Percentiles rank a stretch among this genome's conserved stretches.
These are phyloP conservation scores for Testicularia cyperi DNA, from an alignment of 1,284 basidiomycete genomes.

Conservation along the genomic window DNA sequence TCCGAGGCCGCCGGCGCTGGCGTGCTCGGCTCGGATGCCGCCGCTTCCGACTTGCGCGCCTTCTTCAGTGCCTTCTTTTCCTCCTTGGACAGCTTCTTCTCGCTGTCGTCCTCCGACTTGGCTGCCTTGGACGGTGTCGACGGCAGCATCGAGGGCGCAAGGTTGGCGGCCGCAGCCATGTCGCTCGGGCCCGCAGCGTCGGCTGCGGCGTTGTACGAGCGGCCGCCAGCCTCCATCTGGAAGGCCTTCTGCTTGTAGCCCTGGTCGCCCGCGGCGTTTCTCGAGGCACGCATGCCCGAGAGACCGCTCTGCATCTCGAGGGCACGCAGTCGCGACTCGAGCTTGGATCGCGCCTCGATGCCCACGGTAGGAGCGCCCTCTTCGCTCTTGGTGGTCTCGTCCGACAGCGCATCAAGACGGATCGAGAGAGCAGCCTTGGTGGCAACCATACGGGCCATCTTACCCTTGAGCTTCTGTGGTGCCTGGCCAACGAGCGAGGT, in stretches of 20 bases:
- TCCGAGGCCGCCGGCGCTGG: slow-evolving; percentile 54
- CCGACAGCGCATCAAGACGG: slow-evolving; percentile 92
- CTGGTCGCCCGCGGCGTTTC: slow-evolving; percentile 35
- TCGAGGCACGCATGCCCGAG: slow-evolving; percentile 36
- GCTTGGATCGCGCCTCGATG: slow-evolving; percentile 86
- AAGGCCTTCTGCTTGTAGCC: slow-evolving; percentile 58
- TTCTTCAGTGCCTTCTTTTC: slow-evolving; percentile 48
- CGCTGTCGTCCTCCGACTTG: slow-evolving; percentile 41
- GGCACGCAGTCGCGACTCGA: slow-evolving; percentile 87
- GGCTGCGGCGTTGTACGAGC: slow-evolving; percentile 53
- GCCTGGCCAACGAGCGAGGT: slow-evolving; percentile 87
- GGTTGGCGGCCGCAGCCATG: slow-evolving; percentile 25
- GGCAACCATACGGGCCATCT: slow-evolving; percentile 99
- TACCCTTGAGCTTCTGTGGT: slow-evolving; percentile 96
- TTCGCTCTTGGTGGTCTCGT: slow-evolving; percentile 85
- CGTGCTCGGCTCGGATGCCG: slow-evolving; percentile 25
- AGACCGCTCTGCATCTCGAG: slow-evolving; percentile 66
- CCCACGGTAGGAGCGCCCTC: slow-evolving; percentile 77
- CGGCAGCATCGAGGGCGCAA: slow-evolving; percentile 60
- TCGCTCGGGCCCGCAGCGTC: slow-evolving; percentile 46
- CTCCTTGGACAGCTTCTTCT: slow-evolving; percentile 48
- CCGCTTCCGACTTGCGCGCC: slow-evolving; percentile 28
- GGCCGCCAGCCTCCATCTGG: slow-evolving; percentile 45
- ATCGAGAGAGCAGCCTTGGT: slow-evolving; percentile 88
- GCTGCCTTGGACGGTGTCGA: slow-evolving; percentile 61